Evolutionary conservation across 768 basidiomycete species (phyloP), one percentile per base, ranked within the genome.

Genomic region (Collybia nuda): DNA sequence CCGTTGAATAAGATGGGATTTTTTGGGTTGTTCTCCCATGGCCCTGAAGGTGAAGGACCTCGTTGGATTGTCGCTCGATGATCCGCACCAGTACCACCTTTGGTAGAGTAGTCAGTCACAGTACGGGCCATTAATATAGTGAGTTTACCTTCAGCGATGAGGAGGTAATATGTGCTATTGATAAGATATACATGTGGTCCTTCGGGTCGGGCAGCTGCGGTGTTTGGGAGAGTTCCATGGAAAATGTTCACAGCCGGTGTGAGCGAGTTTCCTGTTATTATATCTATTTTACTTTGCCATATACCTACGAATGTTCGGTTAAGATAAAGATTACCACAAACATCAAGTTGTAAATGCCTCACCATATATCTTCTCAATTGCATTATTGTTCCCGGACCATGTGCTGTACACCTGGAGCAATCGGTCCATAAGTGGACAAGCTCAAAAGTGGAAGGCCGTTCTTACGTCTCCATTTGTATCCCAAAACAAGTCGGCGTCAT

Each of bases 401-500:
- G 71, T 73, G 32, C 45, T 53, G 45, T 71, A 74, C 9, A 72
- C 66, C 67, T 70, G 28, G 2, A 43, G 18, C 22, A 29, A 14
- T 7, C 24, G 24, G 7, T 7, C 24, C 6, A 40, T 14, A 22
- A n/a, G 9, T 15, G 9, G 26, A 39, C 21, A 45, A 23, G n/a
- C 26, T n/a, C 7, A 24, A 17, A 18, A 44, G n/a, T n/a, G 18
- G 18, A 21, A 24, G 21, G 18, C 19, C 5, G 36, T 8, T 35
- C 57, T 37, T 37, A 69, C 71, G 49, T 71, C 70, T 15, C 68
- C 71, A 42, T 70, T 67, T 17, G 55, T 59, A 44, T 73, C 72
- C 71, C 71, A 74, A 54, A 74, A 74, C n/a, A 74, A 46, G 51
- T 72, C 72, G 1, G 65, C 53, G 44, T 74, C 73, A 47, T 74